Evolutionary conservation across 1,139 yeast genomes (phyloP), one percentile per base, ranked within the genome.

Genomic region (Taphrina deformans): DNA sequence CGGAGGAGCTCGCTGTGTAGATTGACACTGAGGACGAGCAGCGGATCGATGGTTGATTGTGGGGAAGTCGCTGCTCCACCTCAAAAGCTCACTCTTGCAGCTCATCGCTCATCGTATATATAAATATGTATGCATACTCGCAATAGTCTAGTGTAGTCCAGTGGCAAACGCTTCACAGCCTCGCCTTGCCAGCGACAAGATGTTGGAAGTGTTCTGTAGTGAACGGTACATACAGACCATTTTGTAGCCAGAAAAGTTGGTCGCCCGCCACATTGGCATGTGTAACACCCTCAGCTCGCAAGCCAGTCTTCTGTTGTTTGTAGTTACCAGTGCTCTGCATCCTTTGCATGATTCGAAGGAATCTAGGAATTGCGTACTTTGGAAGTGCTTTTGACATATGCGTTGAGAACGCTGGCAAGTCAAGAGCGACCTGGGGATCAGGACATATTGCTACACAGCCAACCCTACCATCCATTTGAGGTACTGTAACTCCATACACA

Each of bases 391-490:
- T 70, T 27, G 74, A 72, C 23, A 84, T 77, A 69, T 80, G 81
- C 2, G 71, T 67, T 46, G 82, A 77, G 48, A 83, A 71, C 18
- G 69, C 70, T n/a, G 76, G 70, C 29, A 72, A 76, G 9, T 73
- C 70, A 26, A 73, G 77, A 2, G 73, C 70, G 45, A 73, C 73
- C 2, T 75, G 77, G 10, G 80, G 80, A 18, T 74, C 72, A 1
- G 86, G 82, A 72, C 87, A 87, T 23, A 91, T 74, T 2, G 90
- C 88, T 0, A 96, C 96, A 79, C 83, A 89, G 0, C 99, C 98
- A 10, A 97, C 96, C 72, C 97, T 82, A 60, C 99, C 99, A 76
- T 92, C 98, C 73, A 91, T 96, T 66, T 86, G 82, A 7, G 96
- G 96, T 23, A 93, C 87, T 72, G 82, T 80, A 18, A 91, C 91